Evolutionary conservation across 495 filamentous ascomycete genomes (phyloP).

Genomic region (Daldinia caldariorum): DNA sequence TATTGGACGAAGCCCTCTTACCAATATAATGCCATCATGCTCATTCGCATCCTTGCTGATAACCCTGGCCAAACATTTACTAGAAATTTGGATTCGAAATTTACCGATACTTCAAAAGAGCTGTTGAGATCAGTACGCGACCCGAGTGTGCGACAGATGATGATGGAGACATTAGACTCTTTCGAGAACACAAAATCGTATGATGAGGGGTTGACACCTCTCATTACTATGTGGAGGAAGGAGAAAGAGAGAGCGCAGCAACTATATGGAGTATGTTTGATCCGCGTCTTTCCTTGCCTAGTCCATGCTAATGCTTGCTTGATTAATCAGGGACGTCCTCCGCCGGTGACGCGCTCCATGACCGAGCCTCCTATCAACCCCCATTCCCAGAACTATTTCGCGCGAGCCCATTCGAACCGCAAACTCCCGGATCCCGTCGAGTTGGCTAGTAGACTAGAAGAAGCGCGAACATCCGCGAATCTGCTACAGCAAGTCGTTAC

Average conservation of each 20-base stretch:
- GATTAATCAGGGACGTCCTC: constrained; percentile 40
- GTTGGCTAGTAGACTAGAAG: constrained; percentile 83
- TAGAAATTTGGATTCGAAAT: constrained; percentile 83
- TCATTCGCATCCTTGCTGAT: constrained; percentile 89
- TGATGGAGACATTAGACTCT: constrained; percentile 82
- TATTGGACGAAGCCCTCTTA: constrained; percentile 68
- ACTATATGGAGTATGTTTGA: constrained; percentile 50
- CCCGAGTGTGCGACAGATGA: constrained; percentile 74
- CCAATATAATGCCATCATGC: constrained; percentile 97
- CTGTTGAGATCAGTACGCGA: constrained; percentile 77
- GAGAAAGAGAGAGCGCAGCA: constrained; percentile 74
- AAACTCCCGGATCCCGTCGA: constrained; percentile 80
- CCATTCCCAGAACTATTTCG: constrained; percentile 55
- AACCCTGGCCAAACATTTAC: constrained; percentile 93
- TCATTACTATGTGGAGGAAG: constrained; percentile 88
- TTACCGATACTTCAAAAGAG: constrained; percentile 77
- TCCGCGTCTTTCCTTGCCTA: neutral
- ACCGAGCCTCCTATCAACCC: constrained; percentile 42
- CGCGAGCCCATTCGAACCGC: constrained; percentile 52
- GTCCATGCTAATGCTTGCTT: neutral
- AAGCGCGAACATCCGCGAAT: constrained; percentile 88
- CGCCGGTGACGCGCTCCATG: constrained; percentile 33
- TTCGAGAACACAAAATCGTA: constrained; percentile 73
- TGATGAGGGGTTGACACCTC: constrained; percentile 73
- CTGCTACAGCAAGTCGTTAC: constrained; percentile 89